Conservation (phyloP, 306 rosid genomes). For the Hippophae tibetana region DNA sequence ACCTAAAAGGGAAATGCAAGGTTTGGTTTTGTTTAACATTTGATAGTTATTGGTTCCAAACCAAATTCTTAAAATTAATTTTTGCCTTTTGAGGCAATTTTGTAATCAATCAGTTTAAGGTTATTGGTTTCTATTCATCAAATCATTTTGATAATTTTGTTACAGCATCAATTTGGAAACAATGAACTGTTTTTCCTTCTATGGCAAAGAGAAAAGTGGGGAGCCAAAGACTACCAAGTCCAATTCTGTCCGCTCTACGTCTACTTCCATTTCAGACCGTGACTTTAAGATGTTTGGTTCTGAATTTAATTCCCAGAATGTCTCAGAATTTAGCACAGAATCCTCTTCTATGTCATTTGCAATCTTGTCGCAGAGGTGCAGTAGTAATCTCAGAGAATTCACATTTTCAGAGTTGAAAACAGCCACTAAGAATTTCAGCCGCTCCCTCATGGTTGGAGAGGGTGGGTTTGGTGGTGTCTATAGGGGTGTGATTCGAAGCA, state of each 20-base stretch:
- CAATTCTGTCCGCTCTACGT: constrained; percentile 21
- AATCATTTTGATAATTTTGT: neutral
- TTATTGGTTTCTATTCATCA: neutral
- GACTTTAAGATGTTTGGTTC: constrained; percentile 33
- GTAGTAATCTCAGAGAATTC: constrained; percentile 41
- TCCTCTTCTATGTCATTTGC: constrained; percentile 43
- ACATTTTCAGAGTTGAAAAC: constrained; percentile 44
- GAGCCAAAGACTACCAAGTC: constrained; percentile 31
- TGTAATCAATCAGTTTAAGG: neutral
- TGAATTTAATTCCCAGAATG: constrained; percentile 38
- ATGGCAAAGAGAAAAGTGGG: constrained; percentile 17
- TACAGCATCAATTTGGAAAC: constrained; percentile 15
- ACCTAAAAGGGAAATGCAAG: no score
- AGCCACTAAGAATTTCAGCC: constrained; percentile 50
- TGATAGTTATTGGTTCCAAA: no score
- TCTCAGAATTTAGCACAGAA: constrained; percentile 36
- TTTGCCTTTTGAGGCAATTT: no score
- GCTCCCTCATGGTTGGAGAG: constrained; percentile 50
- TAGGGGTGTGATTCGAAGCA: constrained; percentile 30
- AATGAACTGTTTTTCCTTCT: constrained; percentile 41
- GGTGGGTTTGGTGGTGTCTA: constrained; percentile 58
- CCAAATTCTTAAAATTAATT: no score
- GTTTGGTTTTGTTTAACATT: no score
- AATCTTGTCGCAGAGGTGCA: constrained; percentile 37
- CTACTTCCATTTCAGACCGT: constrained; percentile 32